phyloP scores from a whole-genome alignment of 176 grass and related monocot species.

The Tillandsia leiboldiana region DNA sequence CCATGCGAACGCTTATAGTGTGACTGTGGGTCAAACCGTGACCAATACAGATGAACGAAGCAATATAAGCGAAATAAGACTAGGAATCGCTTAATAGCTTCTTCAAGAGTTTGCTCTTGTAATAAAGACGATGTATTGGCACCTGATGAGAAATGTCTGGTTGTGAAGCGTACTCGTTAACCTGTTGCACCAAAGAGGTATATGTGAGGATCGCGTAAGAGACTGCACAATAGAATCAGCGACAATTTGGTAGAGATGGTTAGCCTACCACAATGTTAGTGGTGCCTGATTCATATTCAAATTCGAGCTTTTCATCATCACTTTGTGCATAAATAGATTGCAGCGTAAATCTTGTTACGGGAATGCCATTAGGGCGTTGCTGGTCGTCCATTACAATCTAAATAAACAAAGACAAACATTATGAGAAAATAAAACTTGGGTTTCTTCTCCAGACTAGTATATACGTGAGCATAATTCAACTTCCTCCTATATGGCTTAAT shows the following conservation, averaged over 20 bases:
- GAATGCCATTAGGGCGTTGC: constrained; percentile 82
- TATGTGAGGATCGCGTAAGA: constrained; percentile 11
- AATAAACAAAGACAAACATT: constrained; percentile 18
- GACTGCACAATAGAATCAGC: constrained; percentile 12
- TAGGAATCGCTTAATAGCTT: background rate
- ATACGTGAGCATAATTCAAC: background rate
- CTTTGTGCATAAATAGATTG: constrained; percentile 93
- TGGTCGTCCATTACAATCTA: constrained; percentile 99
- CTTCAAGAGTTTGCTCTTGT: background rate
- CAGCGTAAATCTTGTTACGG: constrained; percentile 77
- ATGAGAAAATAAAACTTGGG: background rate
- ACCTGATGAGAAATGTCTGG: constrained; percentile 87
- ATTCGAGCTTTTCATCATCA: constrained; percentile 96
- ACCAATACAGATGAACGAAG: background rate
- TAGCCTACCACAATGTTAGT: constrained; percentile 68
- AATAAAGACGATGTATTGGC: constrained; percentile 8
- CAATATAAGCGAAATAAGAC: too few relatives aligned
- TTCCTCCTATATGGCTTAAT: background rate
- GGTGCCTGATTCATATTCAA: constrained; percentile 97
- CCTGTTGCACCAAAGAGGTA: constrained; percentile 30
- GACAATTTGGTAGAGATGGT: constrained; percentile 12
- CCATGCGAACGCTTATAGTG: background rate
- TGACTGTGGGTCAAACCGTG: constrained; percentile 6
- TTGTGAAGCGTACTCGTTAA: constrained; percentile 79
- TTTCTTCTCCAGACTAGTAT: background rate